phyloP scores from a whole-genome alignment of 2,329 filamentous ascomycete genomes.

The Fusarium penzigii region DNA sequence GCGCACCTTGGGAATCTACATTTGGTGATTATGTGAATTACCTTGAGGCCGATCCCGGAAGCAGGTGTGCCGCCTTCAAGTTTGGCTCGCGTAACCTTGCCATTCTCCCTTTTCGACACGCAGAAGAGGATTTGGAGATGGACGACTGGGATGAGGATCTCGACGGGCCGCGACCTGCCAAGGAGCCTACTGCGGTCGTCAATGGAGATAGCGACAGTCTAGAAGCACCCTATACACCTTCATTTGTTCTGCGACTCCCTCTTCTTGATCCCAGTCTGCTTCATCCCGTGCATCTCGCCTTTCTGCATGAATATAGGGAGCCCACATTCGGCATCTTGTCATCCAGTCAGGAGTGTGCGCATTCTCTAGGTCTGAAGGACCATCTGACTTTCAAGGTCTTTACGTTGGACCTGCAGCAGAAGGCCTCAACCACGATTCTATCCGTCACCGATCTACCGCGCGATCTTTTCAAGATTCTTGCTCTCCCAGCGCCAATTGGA shows the following conservation, averaged over 20 bases:
- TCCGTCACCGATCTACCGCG: conserved; percentile 84
- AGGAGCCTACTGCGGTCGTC: conserved; percentile 39
- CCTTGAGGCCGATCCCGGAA: conserved; percentile 85
- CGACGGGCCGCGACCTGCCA: conserved; percentile 64
- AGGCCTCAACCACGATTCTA: conserved; percentile 87
- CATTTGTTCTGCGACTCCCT: conserved; percentile 89
- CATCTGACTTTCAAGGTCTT: conserved; percentile 90
- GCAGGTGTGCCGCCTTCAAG: conserved; percentile 90
- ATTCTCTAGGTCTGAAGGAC: conserved; percentile 80
- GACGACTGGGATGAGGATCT: conserved; percentile 86
- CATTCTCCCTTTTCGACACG: conserved; percentile 88
- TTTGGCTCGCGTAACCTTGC: conserved; percentile 88
- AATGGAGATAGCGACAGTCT: conserved; percentile 38
- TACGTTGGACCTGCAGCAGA: conserved; percentile 89
- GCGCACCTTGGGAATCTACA: conserved; percentile 78
- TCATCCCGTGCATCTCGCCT: conserved; percentile 87
- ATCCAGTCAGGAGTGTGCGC: conserved; percentile 71
- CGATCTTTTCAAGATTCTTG: conserved; percentile 80
- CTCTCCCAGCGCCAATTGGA: conserved; percentile 82
- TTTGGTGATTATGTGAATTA: conserved; percentile 77
- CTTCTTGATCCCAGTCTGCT: conserved; percentile 84
- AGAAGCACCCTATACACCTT: conserved; percentile 78
- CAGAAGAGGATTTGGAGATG: conserved; percentile 85
- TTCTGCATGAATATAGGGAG: conserved; percentile 95
- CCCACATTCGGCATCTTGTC: conserved; percentile 95